Evolutionary conservation across 202 grass and related monocot species (phyloP).

Genomic region (Setaria viridis): DNA sequence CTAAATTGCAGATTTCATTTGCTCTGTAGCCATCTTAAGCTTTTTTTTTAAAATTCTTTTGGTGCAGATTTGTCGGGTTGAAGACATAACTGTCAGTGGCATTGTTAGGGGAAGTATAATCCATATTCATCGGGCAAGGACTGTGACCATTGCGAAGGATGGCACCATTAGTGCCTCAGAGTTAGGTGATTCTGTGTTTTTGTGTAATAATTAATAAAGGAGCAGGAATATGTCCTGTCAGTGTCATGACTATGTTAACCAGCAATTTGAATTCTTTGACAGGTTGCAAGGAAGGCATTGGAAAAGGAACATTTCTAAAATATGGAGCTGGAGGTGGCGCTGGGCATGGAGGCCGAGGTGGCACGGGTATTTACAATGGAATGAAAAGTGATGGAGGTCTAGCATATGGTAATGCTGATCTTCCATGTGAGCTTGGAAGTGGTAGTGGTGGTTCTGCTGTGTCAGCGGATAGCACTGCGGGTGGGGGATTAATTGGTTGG

Average conservation of each 20-base stretch:
- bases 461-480: slow-evolving; percentile 65
- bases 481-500: slow-evolving; percentile 95
- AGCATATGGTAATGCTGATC: slow-evolving; percentile 82
- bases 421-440: slow-evolving; percentile 98
- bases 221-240: slow-evolving; percentile 26
- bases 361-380: slow-evolving; percentile 84
- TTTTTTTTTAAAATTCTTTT: background rate
- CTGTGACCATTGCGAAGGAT: slow-evolving; percentile 70
- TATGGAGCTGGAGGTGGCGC: slow-evolving; percentile 91
- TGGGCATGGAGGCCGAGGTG: slow-evolving; percentile 91
- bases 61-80: slow-evolving; percentile 95
- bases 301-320: slow-evolving; percentile 79
- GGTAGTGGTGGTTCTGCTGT: slow-evolving; percentile 81
- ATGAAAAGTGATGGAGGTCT: slow-evolving; percentile 71
- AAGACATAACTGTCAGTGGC: slow-evolving; percentile 88
- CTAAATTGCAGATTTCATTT: slow-evolving; percentile 16
- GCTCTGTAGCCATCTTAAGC: slow-evolving; percentile 29
- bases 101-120: slow-evolving; percentile 88
- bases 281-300: slow-evolving; percentile 98
- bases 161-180: slow-evolving; percentile 96
- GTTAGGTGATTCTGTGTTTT: slow-evolving; percentile 88
- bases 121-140: slow-evolving; percentile 99
- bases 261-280: slow-evolving; percentile 35
- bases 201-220: slow-evolving; percentile 33
- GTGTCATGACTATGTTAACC: slow-evolving; percentile 37